Conservation (phyloP, 2,329 filamentous ascomycete genomes). For the Pestalotiopsis sp. region DNA sequence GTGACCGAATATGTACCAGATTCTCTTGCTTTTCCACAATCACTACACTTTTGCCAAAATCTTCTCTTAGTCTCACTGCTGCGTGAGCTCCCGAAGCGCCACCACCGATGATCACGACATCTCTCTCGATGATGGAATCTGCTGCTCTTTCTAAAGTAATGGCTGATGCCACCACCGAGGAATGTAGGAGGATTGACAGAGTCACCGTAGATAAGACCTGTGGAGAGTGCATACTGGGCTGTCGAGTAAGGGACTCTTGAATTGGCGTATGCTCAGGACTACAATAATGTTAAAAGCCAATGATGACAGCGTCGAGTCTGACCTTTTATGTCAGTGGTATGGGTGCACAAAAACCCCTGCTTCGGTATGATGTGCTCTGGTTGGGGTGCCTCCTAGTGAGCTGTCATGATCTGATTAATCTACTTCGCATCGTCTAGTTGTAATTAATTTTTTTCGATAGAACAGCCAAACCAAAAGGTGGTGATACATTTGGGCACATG, state of each 20-base stretch:
- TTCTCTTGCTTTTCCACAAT: slow-evolving; percentile 34
- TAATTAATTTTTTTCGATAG: too few species aligned
- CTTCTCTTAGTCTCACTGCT: slow-evolving; percentile 36
- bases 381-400: background rate
- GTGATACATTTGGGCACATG: background rate
- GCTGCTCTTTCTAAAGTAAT: background rate
- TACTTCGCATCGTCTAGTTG: background rate
- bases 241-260: background rate
- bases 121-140: slow-evolving; percentile 9
- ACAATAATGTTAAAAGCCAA: background rate
- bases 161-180: background rate
- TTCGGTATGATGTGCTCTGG: background rate
- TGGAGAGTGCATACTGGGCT: background rate
- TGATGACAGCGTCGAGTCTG: background rate
- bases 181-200: background rate
- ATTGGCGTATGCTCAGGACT: background rate
- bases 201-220: background rate
- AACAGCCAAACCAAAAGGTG: background rate
- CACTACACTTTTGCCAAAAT: slow-evolving; percentile 34
- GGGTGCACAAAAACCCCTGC: background rate
- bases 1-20: background rate
- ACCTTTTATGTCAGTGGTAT: background rate
- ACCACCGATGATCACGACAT: slow-evolving; percentile 37
- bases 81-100: slow-evolving; percentile 39
- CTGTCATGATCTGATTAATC: background rate